A percentile compares a stretch with the other conserved stretches of the same genome.
Conservation (phyloP, 257 asterid species). For the Anisodus acutangulus region DNA sequence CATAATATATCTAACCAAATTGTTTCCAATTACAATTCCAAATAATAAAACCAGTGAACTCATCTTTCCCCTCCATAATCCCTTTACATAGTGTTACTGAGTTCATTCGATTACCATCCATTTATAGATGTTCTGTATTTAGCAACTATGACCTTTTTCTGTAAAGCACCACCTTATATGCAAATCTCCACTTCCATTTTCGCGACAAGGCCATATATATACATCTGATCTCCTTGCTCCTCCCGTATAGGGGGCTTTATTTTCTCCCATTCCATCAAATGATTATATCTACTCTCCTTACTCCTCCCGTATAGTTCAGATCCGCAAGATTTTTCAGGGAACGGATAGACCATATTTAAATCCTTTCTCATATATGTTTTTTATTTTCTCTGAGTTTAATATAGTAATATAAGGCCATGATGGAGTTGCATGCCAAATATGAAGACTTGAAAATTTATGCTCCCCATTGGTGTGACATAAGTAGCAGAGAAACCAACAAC, state of each 20-base stretch:
- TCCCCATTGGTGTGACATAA: background rate
- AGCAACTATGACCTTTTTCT: background rate
- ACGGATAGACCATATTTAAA: background rate
- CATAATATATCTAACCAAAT: background rate
- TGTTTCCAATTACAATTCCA: background rate
- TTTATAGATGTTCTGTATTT: conserved; percentile 9
- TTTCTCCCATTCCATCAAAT: conserved; percentile 9
- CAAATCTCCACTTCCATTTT: background rate
- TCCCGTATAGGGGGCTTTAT: background rate
- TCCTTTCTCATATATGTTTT: background rate
- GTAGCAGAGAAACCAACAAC: background rate
- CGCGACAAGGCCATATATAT: background rate
- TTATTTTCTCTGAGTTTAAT: background rate
- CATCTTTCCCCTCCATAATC: background rate
- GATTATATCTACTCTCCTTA: background rate
- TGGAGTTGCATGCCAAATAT: background rate
- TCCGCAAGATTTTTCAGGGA: background rate
- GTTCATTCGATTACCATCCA: background rate
- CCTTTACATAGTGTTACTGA: background rate
- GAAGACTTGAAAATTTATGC: background rate
- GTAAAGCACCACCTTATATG: background rate
- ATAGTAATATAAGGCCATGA: background rate
- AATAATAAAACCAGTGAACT: background rate
- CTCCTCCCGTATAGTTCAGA: background rate
- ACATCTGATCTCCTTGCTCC: background rate